Conservation (phyloP, 331 rosid species). For the Pyrus hybrid region DNA sequence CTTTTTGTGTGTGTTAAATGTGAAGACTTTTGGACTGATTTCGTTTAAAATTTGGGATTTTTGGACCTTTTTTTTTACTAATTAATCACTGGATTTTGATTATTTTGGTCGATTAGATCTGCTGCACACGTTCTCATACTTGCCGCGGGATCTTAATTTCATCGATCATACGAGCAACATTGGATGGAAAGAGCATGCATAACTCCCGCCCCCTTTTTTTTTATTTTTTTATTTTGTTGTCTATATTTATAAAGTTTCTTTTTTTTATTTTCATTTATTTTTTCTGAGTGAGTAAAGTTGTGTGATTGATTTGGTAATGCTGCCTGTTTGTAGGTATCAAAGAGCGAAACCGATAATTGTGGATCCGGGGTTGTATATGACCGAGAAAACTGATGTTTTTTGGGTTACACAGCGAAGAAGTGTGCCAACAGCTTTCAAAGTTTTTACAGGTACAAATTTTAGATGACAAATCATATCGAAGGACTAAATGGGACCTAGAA, state of each 20-base stretch:
- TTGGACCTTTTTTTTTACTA: background rate
- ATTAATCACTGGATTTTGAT: slow-evolving; percentile 1
- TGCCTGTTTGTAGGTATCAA: slow-evolving; percentile 41
- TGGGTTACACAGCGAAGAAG: slow-evolving; percentile 92
- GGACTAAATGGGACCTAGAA: background rate
- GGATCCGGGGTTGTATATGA: slow-evolving; percentile 93
- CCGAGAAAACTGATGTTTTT: slow-evolving; percentile 82
- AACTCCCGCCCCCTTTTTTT: background rate
- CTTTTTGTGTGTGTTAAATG: too few species aligned
- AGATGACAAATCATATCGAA: too few species aligned
- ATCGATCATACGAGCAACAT: slow-evolving; percentile 92
- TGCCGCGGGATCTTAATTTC: slow-evolving; percentile 95
- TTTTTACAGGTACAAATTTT: slow-evolving; percentile 66
- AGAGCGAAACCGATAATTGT: slow-evolving; percentile 85
- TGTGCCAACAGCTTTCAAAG: slow-evolving; percentile 95
- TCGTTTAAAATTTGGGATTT: background rate
- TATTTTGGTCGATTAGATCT: slow-evolving; percentile 55
- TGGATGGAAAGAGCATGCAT: slow-evolving; percentile 97
- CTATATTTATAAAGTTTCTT: background rate
- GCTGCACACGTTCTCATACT: slow-evolving; percentile 78
- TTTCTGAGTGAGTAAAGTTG: background rate
- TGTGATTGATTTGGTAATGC: slow-evolving; percentile 8
- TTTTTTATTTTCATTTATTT: background rate
- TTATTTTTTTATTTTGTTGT: background rate
- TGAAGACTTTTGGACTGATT: background rate